A percentile compares a stretch with the other conserved stretches of the same genome.
These are phyloP conservation scores for Colletotrichum liaoningense DNA, from an alignment of 2,329 filamentous ascomycete species.

Conservation along the genomic window DNA sequence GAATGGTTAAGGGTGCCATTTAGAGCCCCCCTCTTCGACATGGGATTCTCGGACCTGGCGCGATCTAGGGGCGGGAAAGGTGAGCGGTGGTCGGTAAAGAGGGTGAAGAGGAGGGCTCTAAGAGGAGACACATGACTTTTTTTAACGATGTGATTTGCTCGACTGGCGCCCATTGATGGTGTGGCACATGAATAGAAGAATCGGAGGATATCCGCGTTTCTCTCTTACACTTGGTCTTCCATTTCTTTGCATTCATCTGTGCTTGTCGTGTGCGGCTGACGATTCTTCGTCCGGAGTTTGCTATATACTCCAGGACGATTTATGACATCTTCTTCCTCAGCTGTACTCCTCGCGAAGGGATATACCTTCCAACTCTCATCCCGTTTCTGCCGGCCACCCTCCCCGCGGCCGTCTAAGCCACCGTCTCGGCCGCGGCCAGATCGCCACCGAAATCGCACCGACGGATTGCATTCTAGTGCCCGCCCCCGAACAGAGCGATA, in stretches of 20 bases:
- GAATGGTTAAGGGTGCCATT: not conserved
- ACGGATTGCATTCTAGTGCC: not conserved
- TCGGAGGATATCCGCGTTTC: not conserved
- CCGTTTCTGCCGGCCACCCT: not conserved
- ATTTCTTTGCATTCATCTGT: not conserved
- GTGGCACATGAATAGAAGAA: slow-evolving; percentile 11
- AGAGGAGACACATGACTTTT: slow-evolving; percentile 17
- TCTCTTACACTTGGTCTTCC: not conserved
- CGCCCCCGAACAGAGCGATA: not conserved
- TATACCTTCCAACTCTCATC: not conserved
- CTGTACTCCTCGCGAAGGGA: not conserved
- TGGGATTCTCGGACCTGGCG: not conserved
- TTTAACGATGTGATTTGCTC: too few relatives aligned
- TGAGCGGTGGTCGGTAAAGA: not conserved
- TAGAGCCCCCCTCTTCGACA: not conserved
- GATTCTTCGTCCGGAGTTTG: not conserved
- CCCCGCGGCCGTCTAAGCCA: not conserved
- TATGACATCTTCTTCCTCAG: not conserved
- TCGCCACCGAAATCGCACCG: not conserved
- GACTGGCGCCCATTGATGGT: not conserved
- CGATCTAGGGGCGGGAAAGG: not conserved
- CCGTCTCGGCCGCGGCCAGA: not conserved
- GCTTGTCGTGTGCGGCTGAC: not conserved
- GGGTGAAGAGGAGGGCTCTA: not conserved
- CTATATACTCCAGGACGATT: not conserved